Conservation (phyloP, 73 alveolate genomes). For the Effrenium voratum region DNA sequence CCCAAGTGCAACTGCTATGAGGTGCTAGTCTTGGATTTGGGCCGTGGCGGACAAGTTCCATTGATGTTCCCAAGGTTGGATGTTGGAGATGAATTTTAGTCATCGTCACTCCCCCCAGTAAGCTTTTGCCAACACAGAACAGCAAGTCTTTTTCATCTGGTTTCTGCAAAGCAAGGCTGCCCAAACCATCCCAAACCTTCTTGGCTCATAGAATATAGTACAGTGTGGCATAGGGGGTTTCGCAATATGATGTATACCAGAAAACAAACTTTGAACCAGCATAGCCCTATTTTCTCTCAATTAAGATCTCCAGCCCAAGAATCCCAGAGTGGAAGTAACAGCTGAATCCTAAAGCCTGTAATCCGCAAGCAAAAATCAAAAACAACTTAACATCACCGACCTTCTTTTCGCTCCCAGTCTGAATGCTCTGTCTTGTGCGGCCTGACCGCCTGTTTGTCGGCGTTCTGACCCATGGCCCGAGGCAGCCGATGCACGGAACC, state of each 20-base stretch:
- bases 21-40: no score
- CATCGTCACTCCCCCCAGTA: no score
- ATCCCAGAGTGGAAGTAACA: neutral
- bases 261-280: neutral
- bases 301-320: neutral
- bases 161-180: no score
- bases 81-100: no score
- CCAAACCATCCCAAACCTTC: no score
- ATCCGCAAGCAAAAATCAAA: no score
- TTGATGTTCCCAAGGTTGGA: no score
- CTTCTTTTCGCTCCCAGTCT: conserved; percentile 4
- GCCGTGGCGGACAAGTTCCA: no score
- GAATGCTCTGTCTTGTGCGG: neutral
- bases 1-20: no score
- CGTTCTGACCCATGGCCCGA: conserved; percentile 5
- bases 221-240: neutral
- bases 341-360: neutral
- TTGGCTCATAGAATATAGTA: no score
- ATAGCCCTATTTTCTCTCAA: neutral
- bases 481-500: conserved; percentile 19
- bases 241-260: neutral
- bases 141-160: no score
- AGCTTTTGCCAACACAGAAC: no score
- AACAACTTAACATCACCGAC: neutral
- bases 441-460: conserved; percentile 17